Conservation (phyloP, 352 stramenopile species). For the Elongisporangium anandrum region DNA sequence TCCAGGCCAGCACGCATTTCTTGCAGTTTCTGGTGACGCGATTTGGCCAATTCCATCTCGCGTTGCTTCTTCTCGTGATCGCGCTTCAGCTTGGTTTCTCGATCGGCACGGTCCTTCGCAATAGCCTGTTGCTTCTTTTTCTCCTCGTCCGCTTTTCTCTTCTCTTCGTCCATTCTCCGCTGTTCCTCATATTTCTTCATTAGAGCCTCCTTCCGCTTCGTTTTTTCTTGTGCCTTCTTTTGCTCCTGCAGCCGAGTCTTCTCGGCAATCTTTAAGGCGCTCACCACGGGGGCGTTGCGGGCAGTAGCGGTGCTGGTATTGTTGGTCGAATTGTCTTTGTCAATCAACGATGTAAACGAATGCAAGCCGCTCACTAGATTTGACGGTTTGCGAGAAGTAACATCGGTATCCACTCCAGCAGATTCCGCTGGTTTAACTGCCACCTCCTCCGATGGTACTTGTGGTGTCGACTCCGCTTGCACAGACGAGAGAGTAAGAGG, state of each 20-base stretch:
- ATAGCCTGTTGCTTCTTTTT: constrained; percentile 48
- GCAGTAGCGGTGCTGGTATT: constrained; percentile 18
- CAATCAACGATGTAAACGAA: constrained; percentile 66
- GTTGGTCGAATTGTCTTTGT: constrained; percentile 32
- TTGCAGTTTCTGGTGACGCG: constrained; percentile 54
- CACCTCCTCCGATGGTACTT: background rate
- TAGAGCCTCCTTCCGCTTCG: constrained; percentile 55
- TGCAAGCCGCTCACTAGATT: constrained; percentile 76
- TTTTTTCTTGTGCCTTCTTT: constrained; percentile 61
- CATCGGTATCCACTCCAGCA: background rate
- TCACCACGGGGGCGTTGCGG: constrained; percentile 51
- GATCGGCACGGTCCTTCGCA: constrained; percentile 61
- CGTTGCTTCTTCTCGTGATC: constrained; percentile 70
- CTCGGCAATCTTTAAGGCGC: constrained; percentile 68
- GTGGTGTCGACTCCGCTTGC: background rate
- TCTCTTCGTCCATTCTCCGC: constrained; percentile 44
- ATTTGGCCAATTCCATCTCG: constrained; percentile 56
- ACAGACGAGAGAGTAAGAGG: background rate
- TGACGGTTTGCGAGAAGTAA: constrained; percentile 25
- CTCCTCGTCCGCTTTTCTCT: constrained; percentile 65
- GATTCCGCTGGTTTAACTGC: background rate
- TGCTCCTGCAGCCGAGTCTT: constrained; percentile 58
- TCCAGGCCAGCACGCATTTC: constrained; percentile 65
- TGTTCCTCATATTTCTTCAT: constrained; percentile 73
- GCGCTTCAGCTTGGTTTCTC: constrained; percentile 41